phyloP scores from a whole-genome alignment of 2,329 filamentous ascomycete species.

The Albophoma yamanashiensis region DNA sequence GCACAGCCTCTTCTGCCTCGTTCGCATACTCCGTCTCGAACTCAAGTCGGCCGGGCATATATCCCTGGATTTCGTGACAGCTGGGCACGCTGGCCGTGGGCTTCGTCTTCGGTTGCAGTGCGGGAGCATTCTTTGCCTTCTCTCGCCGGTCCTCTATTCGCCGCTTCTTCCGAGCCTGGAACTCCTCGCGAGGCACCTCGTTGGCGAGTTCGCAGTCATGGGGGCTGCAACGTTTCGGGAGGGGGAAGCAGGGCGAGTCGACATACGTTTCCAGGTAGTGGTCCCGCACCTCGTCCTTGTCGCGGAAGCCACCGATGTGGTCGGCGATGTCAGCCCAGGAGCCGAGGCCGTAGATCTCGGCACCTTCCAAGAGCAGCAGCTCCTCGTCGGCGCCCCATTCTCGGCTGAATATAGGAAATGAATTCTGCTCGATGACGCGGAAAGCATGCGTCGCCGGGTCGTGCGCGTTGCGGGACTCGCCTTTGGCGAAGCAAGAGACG shows the following conservation, averaged over 20 bases:
- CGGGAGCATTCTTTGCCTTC: conserved; percentile 70
- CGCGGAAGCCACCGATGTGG: conserved; percentile 90
- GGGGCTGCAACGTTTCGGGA: conserved; percentile 78
- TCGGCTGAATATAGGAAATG: conserved; percentile 86
- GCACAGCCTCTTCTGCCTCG: conserved; percentile 94
- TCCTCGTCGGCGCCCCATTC: conserved; percentile 99
- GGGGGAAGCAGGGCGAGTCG: conserved; percentile 70
- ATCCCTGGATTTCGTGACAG: conserved; percentile 96
- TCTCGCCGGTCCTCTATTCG: conserved; percentile 89
- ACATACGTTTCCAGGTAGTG: conserved; percentile 89
- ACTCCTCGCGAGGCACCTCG: conserved; percentile 78
- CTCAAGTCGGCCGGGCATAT: conserved; percentile 94
- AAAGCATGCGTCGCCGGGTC: conserved; percentile 79
- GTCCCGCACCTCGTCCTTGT: conserved; percentile 90
- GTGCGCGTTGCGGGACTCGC: conserved; percentile 71
- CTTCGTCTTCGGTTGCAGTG: conserved; percentile 84
- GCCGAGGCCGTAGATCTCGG: conserved; percentile 89
- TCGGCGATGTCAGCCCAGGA: conserved; percentile 98
- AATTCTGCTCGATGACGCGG: conserved; percentile 95
- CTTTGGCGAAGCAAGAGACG: conserved; percentile 85
- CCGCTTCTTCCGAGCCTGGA: conserved; percentile 84
- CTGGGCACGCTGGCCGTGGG: conserved; percentile 90
- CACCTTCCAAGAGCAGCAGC: conserved; percentile 82
- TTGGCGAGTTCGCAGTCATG: conserved; percentile 69
- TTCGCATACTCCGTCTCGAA: conserved; percentile 98